Evolutionary conservation across 2,329 filamentous ascomycete genomes (phyloP), one percentile per base, ranked within the genome.

Genomic region (Teratosphaeria zuluensis): DNA sequence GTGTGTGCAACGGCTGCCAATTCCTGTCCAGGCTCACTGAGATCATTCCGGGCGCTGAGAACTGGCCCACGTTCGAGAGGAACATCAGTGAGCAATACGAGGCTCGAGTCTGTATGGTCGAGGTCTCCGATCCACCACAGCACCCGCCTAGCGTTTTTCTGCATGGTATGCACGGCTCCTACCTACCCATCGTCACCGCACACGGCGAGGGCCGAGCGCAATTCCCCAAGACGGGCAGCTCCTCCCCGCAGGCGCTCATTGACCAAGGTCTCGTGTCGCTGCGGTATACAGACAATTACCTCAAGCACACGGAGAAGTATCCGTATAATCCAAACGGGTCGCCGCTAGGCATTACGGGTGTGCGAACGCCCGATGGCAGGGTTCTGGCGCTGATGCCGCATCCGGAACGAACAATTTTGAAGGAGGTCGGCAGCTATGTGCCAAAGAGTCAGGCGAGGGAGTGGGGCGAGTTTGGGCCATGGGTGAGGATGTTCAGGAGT

Each of bases 1-100:
- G 94, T 66, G 90, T 97, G 35, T 97, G 94, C 81, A 99, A 99
- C 72, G 94, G 94, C 55, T 97, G 94, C 72, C 94, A 99, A 75
- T 95, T 97, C 84, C 79, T 97, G 48, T 88, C 88, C 5, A 85
- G 90, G 55, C 78, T 95, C 48, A 90, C 90, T 70, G 84, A 87
- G 60, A 78, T 96, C 56, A 95, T 96, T 63, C 92, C 91, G 0
- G 92, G 91, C n/a, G 84, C 91, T 0, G 73, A 78, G 64, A 76
- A 82, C 67, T 96, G 92, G 91, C 92, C 91, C 2, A 88, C 83
- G 28, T 96, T 96, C 74, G 87, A 92, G 59, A 81, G 88, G 60
- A 97, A 97, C 74, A 77, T 81, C 55, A 90, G 85, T 70, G 86
- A 92, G 72, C 92, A 96, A 75, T 96, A 96, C 74, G 92, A 96